Conservation (phyloP, 305 asterid genomes). For the Solanum aculeatissimum region DNA sequence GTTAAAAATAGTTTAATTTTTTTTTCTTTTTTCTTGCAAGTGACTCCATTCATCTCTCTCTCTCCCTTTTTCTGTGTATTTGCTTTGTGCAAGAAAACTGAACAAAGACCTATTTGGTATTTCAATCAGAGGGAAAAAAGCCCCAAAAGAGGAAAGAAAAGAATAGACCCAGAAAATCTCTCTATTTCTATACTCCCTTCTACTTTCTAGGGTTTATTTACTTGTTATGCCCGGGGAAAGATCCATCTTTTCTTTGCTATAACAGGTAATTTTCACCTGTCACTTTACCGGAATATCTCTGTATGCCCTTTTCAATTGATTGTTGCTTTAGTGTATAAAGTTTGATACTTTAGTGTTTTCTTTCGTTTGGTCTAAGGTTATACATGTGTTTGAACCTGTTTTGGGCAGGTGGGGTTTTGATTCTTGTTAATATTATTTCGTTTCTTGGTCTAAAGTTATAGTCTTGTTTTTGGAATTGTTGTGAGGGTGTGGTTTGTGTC, state of each 20-base stretch:
- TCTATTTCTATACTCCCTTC: not conserved
- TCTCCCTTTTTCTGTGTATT: not conserved
- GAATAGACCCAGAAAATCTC: not conserved
- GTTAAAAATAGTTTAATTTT: not conserved
- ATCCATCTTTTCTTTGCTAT: not conserved
- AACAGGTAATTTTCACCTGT: not conserved
- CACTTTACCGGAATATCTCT: not conserved
- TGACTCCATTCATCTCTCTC: not conserved
- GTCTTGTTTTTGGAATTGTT: not conserved
- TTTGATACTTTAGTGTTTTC: not conserved
- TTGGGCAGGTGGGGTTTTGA: not conserved
- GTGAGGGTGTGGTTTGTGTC: not conserved
- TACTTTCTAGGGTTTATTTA: not conserved
- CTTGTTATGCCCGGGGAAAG: not conserved
- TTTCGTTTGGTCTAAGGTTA: not conserved
- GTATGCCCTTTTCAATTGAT: not conserved
- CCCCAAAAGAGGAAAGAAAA: not conserved
- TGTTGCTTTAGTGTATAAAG: not conserved
- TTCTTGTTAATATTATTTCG: not conserved
- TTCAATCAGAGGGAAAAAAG: not conserved
- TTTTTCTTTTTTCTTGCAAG: not conserved
- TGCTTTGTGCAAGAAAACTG: not conserved
- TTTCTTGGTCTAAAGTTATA: not conserved
- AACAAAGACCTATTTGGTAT: not conserved
- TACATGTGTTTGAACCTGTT: not conserved